Percentiles rank a stretch among this genome's conserved stretches.
These are phyloP conservation scores for Annulohypoxylon maeteangense DNA, from an alignment of 495 filamentous ascomycete genomes.

Conservation along the genomic window DNA sequence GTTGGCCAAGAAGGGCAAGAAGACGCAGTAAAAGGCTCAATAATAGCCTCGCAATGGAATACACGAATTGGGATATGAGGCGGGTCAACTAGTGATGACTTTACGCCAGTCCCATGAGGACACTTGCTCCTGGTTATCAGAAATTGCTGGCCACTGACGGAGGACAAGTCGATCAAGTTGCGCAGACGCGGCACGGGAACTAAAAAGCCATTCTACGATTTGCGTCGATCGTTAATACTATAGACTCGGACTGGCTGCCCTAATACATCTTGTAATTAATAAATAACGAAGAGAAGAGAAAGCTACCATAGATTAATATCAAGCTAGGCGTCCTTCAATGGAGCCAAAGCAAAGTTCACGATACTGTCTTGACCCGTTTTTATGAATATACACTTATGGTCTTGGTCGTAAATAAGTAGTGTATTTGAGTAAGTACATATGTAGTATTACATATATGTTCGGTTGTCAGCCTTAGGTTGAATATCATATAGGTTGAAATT, in stretches of 20 bases:
- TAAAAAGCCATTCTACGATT: conserved; percentile 24
- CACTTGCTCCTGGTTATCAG: conserved; percentile 33
- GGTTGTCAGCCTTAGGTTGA: not conserved
- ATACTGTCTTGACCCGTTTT: not conserved
- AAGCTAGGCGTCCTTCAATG: conserved; percentile 38
- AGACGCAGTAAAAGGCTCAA: conserved; percentile 62
- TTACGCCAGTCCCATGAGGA: conserved; percentile 10
- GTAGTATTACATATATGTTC: not conserved
- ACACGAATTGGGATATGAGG: conserved; percentile 5
- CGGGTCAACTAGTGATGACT: conserved; percentile 2
- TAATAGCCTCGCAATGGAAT: conserved; percentile 10
- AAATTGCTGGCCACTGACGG: conserved; percentile 38
- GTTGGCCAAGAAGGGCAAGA: conserved; percentile 76
- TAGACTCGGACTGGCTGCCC: conserved; percentile 35
- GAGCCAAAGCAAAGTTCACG: conserved; percentile 26
- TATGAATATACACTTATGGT: not conserved
- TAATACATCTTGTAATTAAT: conserved; percentile 42
- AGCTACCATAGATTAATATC: conserved; percentile 47
- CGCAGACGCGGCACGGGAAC: conserved; percentile 16
- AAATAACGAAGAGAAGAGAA: conserved; percentile 43
- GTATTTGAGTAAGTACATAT: not conserved
- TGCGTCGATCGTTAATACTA: conserved; percentile 29
- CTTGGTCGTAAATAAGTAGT: not conserved
- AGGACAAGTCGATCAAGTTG: conserved; percentile 15
- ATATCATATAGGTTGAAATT: not conserved